Evolutionary conservation across 2,329 filamentous ascomycete species (phyloP), one percentile per base, ranked within the genome.

Genomic region (Waltergamsia citrina): DNA sequence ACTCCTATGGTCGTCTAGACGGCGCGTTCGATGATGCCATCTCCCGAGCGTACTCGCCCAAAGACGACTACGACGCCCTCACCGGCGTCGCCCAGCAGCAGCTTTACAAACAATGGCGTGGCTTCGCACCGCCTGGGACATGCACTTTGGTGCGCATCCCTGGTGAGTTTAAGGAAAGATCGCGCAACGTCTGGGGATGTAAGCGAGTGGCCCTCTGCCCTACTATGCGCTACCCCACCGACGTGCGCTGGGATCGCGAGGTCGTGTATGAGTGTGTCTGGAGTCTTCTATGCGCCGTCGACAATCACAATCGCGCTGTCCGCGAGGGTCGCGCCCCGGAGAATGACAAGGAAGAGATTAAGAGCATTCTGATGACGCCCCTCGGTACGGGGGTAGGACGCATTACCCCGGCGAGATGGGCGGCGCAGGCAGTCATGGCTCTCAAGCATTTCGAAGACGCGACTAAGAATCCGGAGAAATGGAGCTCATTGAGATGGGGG

Each of bases 21-120:
- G 70, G 71, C 19, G 65, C 59, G 31, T 74, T 72, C 40, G 68
- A 73, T 47, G 63, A 70, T 41, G 69, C 69, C 17, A 66, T 74
- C 35, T 71, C 67, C 0, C 54, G 58, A 21, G 56, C 57, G 9
- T 63, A 71, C 38, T 62, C 63, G 2, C 66, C 65, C 0, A 39
- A 40, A 4, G 44, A 59, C 17, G 56, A 65, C 34, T 72, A 71
- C 41, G 41, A 56, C 15, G 65, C 65, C 2, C 55, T 73, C 1
- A 72, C 68, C 0, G 46, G 50, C 6, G 59, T 55, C 6, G 64
- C 54, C 2, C 69, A 73, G 43, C 32, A 33, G 0, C 49, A 51
- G 1, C 45, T 74, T 2, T 73, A 71, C 37, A 45, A 59, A 3
- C 51, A 56, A 34, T 69, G 59, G 54, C 53, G 62, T 10, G 69